Percentiles rank a stretch among this genome's conserved stretches.
Evolutionary conservation across 352 stramenopile species (phyloP).

Genomic region (Aphanomyces euteiches): DNA sequence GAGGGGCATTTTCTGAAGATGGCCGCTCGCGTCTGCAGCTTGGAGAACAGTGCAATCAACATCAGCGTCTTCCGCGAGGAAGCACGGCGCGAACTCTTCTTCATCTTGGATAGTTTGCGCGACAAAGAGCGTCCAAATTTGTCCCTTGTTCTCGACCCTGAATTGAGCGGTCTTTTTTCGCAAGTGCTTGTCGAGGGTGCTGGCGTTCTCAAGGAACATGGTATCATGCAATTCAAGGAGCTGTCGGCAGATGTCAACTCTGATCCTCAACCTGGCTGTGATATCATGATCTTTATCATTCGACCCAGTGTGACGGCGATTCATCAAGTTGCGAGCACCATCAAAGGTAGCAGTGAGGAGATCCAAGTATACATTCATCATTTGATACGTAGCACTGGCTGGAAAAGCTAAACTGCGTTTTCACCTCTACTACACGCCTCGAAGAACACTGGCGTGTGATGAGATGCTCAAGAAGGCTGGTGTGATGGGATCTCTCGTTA

Average conservation of each 20-base stretch:
- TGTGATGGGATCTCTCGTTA: slow-evolving; percentile 80
- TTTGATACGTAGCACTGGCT: slow-evolving; percentile 2
- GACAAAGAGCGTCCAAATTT: slow-evolving; percentile 65
- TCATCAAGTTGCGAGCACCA: slow-evolving; percentile 64
- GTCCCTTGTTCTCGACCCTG: slow-evolving; percentile 81
- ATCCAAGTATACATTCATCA: slow-evolving; percentile 56
- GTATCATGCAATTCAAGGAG: slow-evolving; percentile 79
- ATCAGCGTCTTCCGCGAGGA: slow-evolving; percentile 81
- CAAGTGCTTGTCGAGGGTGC: slow-evolving; percentile 86
- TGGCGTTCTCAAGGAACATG: slow-evolving; percentile 78
- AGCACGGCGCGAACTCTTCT: slow-evolving; percentile 76
- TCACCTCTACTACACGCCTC: slow-evolving; percentile 87
- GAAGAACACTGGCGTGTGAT: slow-evolving; percentile 87
- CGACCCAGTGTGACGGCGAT: slow-evolving; percentile 69
- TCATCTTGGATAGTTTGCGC: slow-evolving; percentile 68
- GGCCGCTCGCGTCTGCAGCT: slow-evolving; percentile 23
- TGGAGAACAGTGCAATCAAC: slow-evolving; percentile 84
- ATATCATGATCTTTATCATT: slow-evolving; percentile 88
- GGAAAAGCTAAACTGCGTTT: slow-evolving; percentile 64
- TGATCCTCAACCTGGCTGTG: slow-evolving; percentile 71
- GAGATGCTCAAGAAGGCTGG: slow-evolving; percentile 88
- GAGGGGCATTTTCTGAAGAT: background rate
- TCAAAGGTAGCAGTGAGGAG: slow-evolving; percentile 42
- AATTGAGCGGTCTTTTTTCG: slow-evolving; percentile 75
- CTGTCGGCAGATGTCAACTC: slow-evolving; percentile 54